Evolutionary conservation across 768 basidiomycete species (phyloP).

Genomic region (Russula vinacea): DNA sequence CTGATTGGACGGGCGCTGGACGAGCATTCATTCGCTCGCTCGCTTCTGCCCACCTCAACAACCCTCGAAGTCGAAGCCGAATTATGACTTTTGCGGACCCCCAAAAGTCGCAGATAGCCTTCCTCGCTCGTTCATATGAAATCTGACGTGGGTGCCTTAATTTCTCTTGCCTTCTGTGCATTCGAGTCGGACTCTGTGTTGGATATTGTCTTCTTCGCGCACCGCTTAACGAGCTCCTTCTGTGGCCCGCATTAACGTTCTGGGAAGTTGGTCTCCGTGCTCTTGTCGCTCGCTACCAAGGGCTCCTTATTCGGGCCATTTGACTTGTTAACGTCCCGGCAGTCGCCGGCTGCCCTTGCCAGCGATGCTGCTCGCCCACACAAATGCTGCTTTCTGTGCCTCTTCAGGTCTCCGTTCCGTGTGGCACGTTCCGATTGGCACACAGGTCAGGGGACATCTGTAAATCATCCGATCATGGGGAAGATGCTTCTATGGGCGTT

Average conservation of each 20-base stretch:
- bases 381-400: background rate
- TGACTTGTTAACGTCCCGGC: background rate
- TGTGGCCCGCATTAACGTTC: background rate
- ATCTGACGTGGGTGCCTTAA: background rate
- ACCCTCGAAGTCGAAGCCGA: no score
- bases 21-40: background rate
- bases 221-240: background rate
- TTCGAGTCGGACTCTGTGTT: background rate
- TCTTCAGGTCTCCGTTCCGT: background rate
- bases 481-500: conserved; percentile 1
- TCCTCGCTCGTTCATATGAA: background rate
- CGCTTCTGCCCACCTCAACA: background rate
- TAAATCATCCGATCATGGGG: conserved; percentile 6
- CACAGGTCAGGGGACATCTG: background rate
- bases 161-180: background rate
- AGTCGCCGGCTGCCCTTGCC: background rate
- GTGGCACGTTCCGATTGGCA: background rate
- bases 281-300: background rate
- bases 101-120: background rate
- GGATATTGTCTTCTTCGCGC: background rate
- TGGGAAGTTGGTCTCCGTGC: background rate
- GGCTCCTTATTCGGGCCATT: background rate
- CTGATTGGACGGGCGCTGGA: background rate
- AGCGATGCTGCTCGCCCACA: background rate
- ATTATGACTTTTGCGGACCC: background rate